Conservation (phyloP, 805 yeast genomes). For the Barnettozyma sucrosica region DNA sequence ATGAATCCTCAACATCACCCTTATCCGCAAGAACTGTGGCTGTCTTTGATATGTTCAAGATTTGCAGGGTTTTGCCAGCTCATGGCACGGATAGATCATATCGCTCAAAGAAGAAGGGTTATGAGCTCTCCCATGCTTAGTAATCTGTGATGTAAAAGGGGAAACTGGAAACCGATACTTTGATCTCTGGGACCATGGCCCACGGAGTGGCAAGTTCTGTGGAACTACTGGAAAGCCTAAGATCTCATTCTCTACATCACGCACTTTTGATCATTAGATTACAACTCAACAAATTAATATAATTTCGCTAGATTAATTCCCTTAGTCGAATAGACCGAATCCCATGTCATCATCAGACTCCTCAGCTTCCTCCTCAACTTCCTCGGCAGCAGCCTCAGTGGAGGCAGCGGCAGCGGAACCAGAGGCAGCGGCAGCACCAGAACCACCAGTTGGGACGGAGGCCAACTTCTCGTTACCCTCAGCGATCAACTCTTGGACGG, state of each 20-base stretch:
- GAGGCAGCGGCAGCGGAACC: conserved; percentile 69
- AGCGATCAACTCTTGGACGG: conserved; percentile 82
- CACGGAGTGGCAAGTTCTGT: no score
- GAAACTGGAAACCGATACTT: no score
- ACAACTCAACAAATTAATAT: conserved; percentile 6
- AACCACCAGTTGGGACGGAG: conserved; percentile 97
- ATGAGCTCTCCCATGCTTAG: no score
- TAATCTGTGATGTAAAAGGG: no score
- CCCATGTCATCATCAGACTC: conserved; percentile 80
- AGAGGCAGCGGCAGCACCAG: conserved; percentile 76
- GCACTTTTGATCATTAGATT: conserved; percentile 14
- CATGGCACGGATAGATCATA: conserved; percentile 5
- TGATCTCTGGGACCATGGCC: no score
- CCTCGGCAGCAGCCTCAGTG: conserved; percentile 69
- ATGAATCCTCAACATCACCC: no score
- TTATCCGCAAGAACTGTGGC: background rate
- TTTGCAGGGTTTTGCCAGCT: conserved; percentile 3
- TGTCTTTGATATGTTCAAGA: background rate
- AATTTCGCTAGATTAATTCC: conserved; percentile 12
- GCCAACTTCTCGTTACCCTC: conserved; percentile 96
- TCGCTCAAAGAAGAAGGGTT: conserved; percentile 1
- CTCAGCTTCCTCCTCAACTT: conserved; percentile 60
- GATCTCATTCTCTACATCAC: background rate
- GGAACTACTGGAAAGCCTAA: no score
- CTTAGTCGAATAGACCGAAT: conserved; percentile 97